These are phyloP conservation scores for Leishmania arabica DNA, from an alignment of 208 protist species.

Conservation along the genomic window DNA sequence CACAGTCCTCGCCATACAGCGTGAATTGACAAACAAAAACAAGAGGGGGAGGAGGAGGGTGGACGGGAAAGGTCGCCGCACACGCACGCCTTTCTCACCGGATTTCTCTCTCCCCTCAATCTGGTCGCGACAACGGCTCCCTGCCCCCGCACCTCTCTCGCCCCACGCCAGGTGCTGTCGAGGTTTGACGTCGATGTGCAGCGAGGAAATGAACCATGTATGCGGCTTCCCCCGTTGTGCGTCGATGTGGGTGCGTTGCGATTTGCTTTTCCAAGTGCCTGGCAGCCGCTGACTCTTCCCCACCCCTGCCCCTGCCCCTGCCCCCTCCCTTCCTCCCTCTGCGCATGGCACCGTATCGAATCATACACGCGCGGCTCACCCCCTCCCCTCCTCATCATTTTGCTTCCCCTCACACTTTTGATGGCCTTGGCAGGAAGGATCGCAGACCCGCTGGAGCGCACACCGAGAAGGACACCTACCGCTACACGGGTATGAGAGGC, in stretches of 20 bases:
- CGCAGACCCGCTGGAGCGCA: background rate
- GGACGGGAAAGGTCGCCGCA: background rate
- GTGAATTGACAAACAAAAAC: background rate
- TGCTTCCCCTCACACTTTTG: background rate
- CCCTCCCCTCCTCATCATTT: background rate
- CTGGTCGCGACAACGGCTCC: background rate
- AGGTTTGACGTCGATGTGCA: background rate
- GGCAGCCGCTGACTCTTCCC: background rate
- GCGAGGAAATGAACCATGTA: background rate
- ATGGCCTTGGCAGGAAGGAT: background rate
- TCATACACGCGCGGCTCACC: background rate
- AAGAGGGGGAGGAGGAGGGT: background rate
- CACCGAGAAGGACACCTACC: background rate
- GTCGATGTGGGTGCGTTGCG: background rate
- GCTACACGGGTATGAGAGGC: background rate
- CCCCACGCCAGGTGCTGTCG: background rate
- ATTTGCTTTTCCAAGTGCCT: background rate
- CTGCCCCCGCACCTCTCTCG: background rate
- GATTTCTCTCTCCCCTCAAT: background rate
- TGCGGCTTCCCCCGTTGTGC: background rate
- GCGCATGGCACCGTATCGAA: background rate
- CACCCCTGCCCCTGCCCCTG: background rate
- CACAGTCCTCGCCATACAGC: background rate
- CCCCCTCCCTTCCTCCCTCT: background rate
- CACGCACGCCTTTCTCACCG: background rate